Evolutionary conservation across 2,329 filamentous ascomycete species (phyloP).

Genomic region (Fusarium xyrophilum): DNA sequence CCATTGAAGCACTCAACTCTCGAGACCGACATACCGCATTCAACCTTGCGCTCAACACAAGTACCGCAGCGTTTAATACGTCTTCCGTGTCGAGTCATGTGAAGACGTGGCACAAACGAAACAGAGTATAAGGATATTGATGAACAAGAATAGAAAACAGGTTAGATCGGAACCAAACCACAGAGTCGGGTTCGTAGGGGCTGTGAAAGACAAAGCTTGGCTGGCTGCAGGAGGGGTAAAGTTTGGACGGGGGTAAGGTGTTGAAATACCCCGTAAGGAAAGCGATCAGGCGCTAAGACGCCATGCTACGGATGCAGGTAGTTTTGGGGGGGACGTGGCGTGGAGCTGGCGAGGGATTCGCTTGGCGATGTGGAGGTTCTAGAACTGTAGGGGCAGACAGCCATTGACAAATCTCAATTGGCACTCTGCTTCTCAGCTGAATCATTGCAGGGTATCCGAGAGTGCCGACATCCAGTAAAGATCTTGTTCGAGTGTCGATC

Average conservation of each 20-base stretch:
- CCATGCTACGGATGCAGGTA: conserved; percentile 9
- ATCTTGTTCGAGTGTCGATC: not conserved
- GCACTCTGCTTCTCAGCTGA: not conserved
- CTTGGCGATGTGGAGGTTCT: not conserved
- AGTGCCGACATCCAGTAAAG: not conserved
- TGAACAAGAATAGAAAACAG: not conserved
- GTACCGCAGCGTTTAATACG: conserved; percentile 26
- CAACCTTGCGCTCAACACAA: conserved; percentile 29
- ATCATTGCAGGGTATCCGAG: not conserved
- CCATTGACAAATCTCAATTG: not conserved
- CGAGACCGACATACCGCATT: conserved; percentile 12
- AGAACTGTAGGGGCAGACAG: not conserved
- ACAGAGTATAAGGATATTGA: not conserved
- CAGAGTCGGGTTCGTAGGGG: not conserved
- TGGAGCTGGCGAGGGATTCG: not conserved
- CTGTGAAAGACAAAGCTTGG: conserved; percentile 3
- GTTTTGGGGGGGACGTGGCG: not conserved
- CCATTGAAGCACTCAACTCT: not conserved
- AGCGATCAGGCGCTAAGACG: not conserved
- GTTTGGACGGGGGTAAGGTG: conserved; percentile 5
- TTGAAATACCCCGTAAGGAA: conserved; percentile 28
- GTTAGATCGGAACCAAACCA: not conserved
- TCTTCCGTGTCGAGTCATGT: conserved; percentile 25
- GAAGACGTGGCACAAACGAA: not conserved
- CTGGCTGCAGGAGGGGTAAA: not conserved